Conservation (phyloP, 2,329 filamentous ascomycete genomes). For the Fusarium virguliforme region DNA sequence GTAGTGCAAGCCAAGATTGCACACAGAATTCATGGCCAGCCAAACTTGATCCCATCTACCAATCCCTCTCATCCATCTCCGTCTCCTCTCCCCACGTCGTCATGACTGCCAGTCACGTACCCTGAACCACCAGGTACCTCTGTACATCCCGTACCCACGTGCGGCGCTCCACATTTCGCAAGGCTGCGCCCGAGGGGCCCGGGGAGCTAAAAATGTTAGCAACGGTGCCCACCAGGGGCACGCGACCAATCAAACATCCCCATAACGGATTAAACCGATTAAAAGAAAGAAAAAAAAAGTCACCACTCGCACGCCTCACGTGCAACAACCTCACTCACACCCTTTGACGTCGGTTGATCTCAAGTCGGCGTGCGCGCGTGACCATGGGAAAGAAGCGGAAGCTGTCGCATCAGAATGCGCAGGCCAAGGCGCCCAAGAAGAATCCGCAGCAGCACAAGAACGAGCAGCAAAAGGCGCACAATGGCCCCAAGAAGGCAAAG, state of each 20-base stretch:
- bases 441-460: slow-evolving; percentile 37
- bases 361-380: slow-evolving; percentile 13
- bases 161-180: slow-evolving; percentile 44
- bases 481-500: slow-evolving; percentile 46
- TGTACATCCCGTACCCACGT: slow-evolving; percentile 8
- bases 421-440: slow-evolving; percentile 40
- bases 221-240: slow-evolving; percentile 38
- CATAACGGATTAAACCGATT: slow-evolving; percentile 20
- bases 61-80: neutral
- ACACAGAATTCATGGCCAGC: neutral
- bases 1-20: neutral
- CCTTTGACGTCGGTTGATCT: slow-evolving; percentile 27
- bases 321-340: slow-evolving; percentile 23
- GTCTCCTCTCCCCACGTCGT: neutral
- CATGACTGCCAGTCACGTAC: neutral
- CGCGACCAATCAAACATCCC: slow-evolving; percentile 42
- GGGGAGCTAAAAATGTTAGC: slow-evolving; percentile 44
- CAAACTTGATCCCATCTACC: neutral
- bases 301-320: slow-evolving; percentile 21
- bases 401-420: slow-evolving; percentile 52
- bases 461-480: slow-evolving; percentile 42
- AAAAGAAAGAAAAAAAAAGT: slow-evolving; percentile 25
- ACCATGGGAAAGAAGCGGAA: slow-evolving; percentile 63
- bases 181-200: slow-evolving; percentile 44
- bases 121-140: slow-evolving; percentile 13